phyloP scores from a whole-genome alignment of 2,329 filamentous ascomycete species.

The Cercospora sp. region DNA sequence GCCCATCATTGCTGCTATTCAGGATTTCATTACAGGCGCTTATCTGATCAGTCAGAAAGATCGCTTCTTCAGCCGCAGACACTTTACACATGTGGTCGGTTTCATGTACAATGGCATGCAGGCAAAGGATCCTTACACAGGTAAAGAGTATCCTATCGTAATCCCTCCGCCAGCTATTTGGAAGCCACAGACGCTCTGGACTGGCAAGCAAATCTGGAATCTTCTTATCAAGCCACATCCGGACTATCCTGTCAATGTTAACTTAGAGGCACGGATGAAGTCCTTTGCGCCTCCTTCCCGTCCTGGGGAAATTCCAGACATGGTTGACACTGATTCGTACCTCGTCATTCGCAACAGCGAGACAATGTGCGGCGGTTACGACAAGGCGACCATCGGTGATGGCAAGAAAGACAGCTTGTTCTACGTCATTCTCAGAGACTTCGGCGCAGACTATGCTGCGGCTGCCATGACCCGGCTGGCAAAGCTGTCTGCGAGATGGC shows the following conservation, averaged over 20 bases:
- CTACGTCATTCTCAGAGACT: conserved; percentile 94
- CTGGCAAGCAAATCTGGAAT: conserved; percentile 94
- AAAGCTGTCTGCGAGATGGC: conserved; percentile 82
- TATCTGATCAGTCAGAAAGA: conserved; percentile 92
- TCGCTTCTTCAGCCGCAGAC: conserved; percentile 83
- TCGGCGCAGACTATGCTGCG: conserved; percentile 83
- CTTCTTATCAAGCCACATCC: conserved; percentile 88
- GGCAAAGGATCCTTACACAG: conserved; percentile 50
- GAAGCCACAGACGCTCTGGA: conserved; percentile 87
- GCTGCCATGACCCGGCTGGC: conserved; percentile 91
- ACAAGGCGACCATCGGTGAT: conserved; percentile 94
- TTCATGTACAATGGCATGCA: conserved; percentile 83
- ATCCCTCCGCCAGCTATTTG: conserved; percentile 83
- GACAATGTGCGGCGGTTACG: conserved; percentile 96
- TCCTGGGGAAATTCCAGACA: conserved; percentile 69
- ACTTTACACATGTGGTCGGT: conserved; percentile 85
- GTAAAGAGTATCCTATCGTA: conserved; percentile 65
- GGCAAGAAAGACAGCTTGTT: conserved; percentile 98
- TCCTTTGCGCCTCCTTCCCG: conserved; percentile 67
- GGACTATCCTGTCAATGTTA: conserved; percentile 77
- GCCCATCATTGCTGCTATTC: conserved; percentile 97
- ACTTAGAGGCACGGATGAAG: conserved; percentile 89
- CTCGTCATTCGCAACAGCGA: conserved; percentile 94
- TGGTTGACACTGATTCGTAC: conserved; percentile 75
- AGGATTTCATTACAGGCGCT: conserved; percentile 97